phyloP scores from a whole-genome alignment of 352 stramenopile genomes.

The Phytophthora syringae region DNA sequence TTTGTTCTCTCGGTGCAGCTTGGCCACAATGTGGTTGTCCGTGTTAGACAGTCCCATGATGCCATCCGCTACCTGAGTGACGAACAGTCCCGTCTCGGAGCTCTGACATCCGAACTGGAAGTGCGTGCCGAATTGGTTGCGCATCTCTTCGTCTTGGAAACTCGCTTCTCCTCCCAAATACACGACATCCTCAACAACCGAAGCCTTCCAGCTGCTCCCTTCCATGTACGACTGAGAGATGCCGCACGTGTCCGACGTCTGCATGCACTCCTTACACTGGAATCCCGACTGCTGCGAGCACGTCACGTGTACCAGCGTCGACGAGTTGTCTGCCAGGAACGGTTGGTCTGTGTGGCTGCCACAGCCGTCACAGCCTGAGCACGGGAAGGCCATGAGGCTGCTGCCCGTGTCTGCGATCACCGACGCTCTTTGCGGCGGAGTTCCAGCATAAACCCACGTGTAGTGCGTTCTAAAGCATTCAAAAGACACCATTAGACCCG shows the following conservation, averaged over 20 bases:
- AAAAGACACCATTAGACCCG: constrained; percentile 8
- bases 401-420: constrained; percentile 88
- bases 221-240: constrained; percentile 88
- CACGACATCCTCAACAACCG: constrained; percentile 83
- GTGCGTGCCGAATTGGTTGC: constrained; percentile 69
- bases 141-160: constrained; percentile 52
- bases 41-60: constrained; percentile 87
- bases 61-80: constrained; percentile 81
- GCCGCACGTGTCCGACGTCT: constrained; percentile 53
- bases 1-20: constrained; percentile 81
- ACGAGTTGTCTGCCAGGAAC: constrained; percentile 67
- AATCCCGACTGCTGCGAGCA: constrained; percentile 62
- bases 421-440: constrained; percentile 78
- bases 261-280: constrained; percentile 57
- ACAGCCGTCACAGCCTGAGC: constrained; percentile 74
- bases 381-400: constrained; percentile 81
- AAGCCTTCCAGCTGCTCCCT: constrained; percentile 84
- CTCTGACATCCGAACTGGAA: constrained; percentile 87
- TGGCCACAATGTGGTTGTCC: constrained; percentile 78
- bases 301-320: constrained; percentile 73
- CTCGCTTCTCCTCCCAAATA: constrained; percentile 73
- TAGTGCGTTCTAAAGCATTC: constrained; percentile 72
- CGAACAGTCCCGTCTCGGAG: constrained; percentile 80
- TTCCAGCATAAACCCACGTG: constrained; percentile 84
- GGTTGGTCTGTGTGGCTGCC: constrained; percentile 78